phyloP scores from a whole-genome alignment of 805 yeast genomes.

The Yamadazyma tumulicola region DNA sequence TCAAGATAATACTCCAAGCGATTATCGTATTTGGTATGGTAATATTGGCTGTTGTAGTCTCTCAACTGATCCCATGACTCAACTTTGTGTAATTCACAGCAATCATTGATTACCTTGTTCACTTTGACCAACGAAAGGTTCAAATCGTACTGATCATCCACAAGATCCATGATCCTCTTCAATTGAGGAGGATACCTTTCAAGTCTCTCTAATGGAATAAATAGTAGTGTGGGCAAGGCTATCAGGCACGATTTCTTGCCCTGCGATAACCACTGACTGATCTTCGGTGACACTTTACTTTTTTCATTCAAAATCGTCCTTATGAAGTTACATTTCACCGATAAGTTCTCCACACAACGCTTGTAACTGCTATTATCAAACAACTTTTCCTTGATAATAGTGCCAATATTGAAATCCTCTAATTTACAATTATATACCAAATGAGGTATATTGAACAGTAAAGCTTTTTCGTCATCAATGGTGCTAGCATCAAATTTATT shows the following conservation, averaged over 20 bases:
- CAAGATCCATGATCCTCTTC: conserved; percentile 15
- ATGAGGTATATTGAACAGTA: conserved; percentile 1
- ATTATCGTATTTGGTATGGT: conserved; percentile 1
- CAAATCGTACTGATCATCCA: conserved; percentile 9
- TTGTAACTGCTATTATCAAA: conserved; percentile 5
- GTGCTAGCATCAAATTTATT: not conserved
- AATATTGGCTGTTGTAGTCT: conserved; percentile 9
- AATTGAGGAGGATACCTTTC: conserved; percentile 28
- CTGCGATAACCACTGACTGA: conserved; percentile 3
- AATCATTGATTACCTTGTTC: conserved; percentile 16
- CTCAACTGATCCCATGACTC: conserved; percentile 11
- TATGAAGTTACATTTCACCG: conserved; percentile 4
- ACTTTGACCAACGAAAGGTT: conserved; percentile 18
- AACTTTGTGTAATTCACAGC: conserved; percentile 11
- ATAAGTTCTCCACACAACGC: conserved; percentile 2
- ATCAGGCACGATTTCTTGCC: conserved; percentile 1
- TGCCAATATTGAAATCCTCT: conserved; percentile 4
- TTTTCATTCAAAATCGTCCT: conserved; percentile 3
- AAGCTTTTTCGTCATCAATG: not conserved
- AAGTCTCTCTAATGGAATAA: conserved; percentile 41
- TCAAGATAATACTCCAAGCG: conserved; percentile 6
- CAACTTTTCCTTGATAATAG: conserved; percentile 4
- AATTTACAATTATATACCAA: conserved; percentile 10
- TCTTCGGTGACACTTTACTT: conserved; percentile 1
- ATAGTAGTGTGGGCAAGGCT: no score